Conservation (phyloP, 352 stramenopile genomes). For the Globisporangium iwayamae region DNA sequence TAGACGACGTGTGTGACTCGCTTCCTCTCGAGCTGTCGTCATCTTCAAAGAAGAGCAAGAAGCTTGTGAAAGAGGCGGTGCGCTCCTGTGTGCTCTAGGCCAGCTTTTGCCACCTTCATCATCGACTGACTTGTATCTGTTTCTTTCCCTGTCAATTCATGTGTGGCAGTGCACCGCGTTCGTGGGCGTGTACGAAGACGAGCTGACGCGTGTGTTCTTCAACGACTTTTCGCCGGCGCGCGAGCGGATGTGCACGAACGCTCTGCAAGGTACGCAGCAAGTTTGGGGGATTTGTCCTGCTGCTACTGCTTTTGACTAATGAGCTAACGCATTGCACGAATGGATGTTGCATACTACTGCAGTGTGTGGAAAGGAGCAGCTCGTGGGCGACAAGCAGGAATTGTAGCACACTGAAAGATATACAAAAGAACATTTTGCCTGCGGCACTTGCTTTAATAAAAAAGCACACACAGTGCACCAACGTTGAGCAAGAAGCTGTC, state of each 20-base stretch:
- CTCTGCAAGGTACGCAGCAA: slow-evolving; percentile 39
- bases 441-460: neutral
- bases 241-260: slow-evolving; percentile 47
- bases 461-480: neutral
- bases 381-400: neutral
- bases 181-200: slow-evolving; percentile 73
- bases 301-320: neutral
- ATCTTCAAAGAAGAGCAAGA: slow-evolving; percentile 46
- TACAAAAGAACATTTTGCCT: neutral
- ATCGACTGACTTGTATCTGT: neutral
- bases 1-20: slow-evolving; percentile 64
- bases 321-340: neutral
- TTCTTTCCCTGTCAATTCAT: neutral
- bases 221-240: slow-evolving; percentile 68
- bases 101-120: neutral
- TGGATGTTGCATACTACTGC: neutral
- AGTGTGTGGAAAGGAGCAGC: slow-evolving; percentile 7
- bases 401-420: neutral
- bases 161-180: slow-evolving; percentile 68
- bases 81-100: neutral
- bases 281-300: too few species aligned
- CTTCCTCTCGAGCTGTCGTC: slow-evolving; percentile 38
- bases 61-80: slow-evolving; percentile 60
- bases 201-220: slow-evolving; percentile 75
- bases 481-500: too few species aligned